Evolutionary conservation across 108 stramenopile species (phyloP).

Genomic region (Mayamaea pseudoterrestris): DNA sequence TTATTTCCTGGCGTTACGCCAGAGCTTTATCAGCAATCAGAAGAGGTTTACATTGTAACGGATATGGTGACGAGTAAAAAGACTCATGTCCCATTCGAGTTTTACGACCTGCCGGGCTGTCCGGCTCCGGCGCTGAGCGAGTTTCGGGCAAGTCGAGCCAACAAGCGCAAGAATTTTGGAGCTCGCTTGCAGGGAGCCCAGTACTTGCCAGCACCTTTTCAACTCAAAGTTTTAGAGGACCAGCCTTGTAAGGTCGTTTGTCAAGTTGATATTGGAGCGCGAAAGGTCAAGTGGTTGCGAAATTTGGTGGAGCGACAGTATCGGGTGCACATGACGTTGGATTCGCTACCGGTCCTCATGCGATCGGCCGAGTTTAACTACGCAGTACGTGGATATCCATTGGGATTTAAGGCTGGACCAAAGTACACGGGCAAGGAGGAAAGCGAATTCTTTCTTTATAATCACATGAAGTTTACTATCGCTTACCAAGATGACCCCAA

Average conservation of each 20-base stretch:
- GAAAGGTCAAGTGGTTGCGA: constrained; percentile 55
- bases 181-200: constrained; percentile 58
- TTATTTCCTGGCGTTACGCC: constrained; percentile 73
- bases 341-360: constrained; percentile 71
- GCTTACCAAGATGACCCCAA: constrained; percentile 61
- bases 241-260: constrained; percentile 51
- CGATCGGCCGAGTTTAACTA: constrained; percentile 66
- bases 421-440: constrained; percentile 28
- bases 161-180: constrained; percentile 51
- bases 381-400: constrained; percentile 70
- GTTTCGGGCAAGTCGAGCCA: not conserved
- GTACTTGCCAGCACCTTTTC: constrained; percentile 50
- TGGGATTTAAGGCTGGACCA: constrained; percentile 66
- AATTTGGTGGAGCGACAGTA: constrained; percentile 89
- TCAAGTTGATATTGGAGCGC: constrained; percentile 31
- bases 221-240: constrained; percentile 28
- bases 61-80: constrained; percentile 67
- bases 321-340: constrained; percentile 80
- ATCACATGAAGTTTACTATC: constrained; percentile 81
- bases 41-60: constrained; percentile 53
- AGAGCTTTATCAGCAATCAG: constrained; percentile 36
- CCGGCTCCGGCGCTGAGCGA: constrained; percentile 11
- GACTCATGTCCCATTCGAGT: constrained; percentile 93
- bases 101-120: constrained; percentile 86
- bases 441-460: constrained; percentile 71